Percentiles rank a stretch among this genome's conserved stretches.
These are phyloP conservation scores for Rhodomyrtus psidioides DNA, from an alignment of 441 rosid genomes.

Conservation along the genomic window DNA sequence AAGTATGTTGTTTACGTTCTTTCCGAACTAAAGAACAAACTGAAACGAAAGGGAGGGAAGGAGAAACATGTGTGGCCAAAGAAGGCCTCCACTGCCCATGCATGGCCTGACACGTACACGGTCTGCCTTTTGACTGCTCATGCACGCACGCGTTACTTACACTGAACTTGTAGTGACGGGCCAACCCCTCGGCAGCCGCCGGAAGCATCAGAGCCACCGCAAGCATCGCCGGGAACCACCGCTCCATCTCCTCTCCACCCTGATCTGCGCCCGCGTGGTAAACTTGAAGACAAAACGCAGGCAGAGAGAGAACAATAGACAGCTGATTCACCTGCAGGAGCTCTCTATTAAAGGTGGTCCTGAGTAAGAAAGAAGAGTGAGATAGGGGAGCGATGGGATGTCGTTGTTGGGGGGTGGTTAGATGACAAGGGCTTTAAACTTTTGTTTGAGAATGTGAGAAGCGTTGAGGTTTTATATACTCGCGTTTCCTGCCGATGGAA, in stretches of 20 bases:
- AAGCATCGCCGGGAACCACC: constrained; percentile 13
- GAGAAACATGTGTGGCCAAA: neutral
- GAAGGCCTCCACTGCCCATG: neutral
- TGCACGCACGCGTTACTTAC: constrained; percentile 33
- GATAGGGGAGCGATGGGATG: constrained; percentile 26
- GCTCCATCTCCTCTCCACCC: neutral
- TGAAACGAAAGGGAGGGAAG: neutral
- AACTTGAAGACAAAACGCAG: neutral
- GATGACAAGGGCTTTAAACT: neutral
- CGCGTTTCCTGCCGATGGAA: neutral
- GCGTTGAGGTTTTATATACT: neutral
- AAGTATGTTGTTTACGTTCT: neutral
- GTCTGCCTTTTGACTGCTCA: neutral
- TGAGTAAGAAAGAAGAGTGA: neutral
- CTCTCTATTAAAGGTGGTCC: neutral
- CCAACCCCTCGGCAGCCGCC: constrained; percentile 29
- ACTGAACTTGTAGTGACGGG: constrained; percentile 51
- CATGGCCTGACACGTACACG: neutral
- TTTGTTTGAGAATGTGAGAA: neutral
- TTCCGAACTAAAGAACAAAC: neutral
- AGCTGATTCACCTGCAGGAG: neutral
- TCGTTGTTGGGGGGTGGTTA: constrained; percentile 29
- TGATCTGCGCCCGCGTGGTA: neutral
- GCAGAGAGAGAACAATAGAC: neutral
- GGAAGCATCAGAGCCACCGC: constrained; percentile 23